Percentiles rank a stretch among this genome's conserved stretches.
phyloP scores from a whole-genome alignment of 805 yeast genomes.

The Yarrowia sp. region DNA sequence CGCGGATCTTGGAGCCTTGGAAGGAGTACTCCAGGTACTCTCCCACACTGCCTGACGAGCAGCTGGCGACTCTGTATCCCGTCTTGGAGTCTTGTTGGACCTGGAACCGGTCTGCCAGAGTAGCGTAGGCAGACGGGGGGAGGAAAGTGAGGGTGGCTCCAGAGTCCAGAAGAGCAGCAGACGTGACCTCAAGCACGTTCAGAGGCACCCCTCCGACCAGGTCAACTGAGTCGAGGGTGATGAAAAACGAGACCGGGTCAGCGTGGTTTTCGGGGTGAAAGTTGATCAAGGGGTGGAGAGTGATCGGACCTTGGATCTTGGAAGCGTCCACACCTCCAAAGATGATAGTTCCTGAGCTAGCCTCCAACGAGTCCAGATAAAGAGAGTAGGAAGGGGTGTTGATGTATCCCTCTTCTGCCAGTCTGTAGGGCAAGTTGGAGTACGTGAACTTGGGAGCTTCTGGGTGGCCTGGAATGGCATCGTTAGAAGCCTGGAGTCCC shows the following conservation, averaged over 20 bases:
- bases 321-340: conserved; percentile 55
- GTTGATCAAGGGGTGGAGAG: conserved; percentile 48
- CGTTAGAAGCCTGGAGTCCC: conserved; percentile 47
- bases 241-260: conserved; percentile 13
- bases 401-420: conserved; percentile 52
- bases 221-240: conserved; percentile 37
- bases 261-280: conserved; percentile 11
- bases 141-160: conserved; percentile 62
- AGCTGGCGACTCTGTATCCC: conserved; percentile 39
- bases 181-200: conserved; percentile 40
- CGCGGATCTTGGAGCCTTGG: conserved; percentile 87
- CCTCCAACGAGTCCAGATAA: conserved; percentile 49
- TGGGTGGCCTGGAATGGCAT: conserved; percentile 37
- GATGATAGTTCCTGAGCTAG: conserved; percentile 50
- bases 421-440: conserved; percentile 45
- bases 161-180: conserved; percentile 56
- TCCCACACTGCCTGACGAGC: conserved; percentile 49
- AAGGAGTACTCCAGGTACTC: conserved; percentile 93
- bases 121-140: conserved; percentile 48
- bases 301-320: conserved; percentile 50
- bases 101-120: conserved; percentile 14
- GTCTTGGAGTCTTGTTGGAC: conserved; percentile 11
- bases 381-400: conserved; percentile 54
- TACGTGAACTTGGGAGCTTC: conserved; percentile 38
- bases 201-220: conserved; percentile 38